Base-by-base conservation (phyloP, 331 rosid genomes). In the Malus hybrid region DNA sequence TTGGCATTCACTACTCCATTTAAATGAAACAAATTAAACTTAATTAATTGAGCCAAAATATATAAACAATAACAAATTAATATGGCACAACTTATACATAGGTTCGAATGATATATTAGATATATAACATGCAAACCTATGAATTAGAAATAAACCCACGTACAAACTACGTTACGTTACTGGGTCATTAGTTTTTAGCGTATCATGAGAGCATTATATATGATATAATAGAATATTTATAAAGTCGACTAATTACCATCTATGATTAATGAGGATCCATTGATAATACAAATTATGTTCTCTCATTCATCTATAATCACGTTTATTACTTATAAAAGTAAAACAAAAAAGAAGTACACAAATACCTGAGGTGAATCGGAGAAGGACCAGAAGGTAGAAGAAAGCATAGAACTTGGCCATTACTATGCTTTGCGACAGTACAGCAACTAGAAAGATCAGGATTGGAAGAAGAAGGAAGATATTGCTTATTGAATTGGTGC, bases 351-450 rank as follows among this genome's bases (percentile, higher is more conserved):
- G 22, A 18, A 33, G 24, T 33, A 32, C 12, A 9, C 28, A 27
- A 31, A 36, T 36, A 76, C 85, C 81, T 76, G 71, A 19, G 39
- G 48, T 24, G 78, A 56, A 24, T 32, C 13, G 12, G 27, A 76
- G 31, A 13, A 81, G 70, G 54, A 67, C 70, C 3, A 76, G 52
- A 73, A 73, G 56, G 16, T 31, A 71, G n/a, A 46, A 67, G 36
- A 71, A 72, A 57, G 48, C 59, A 12, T 42, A 20, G 10, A 67
- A 27, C 13, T 57, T 70, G 60, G 70, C 66, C 80, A 80, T 80
- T 6, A 12, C 59, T 1, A 22, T 15, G 20, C 22, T 67, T 24
- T 27, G 32, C 7, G 5, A n/a, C 2, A 28, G 19, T 22, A 20
- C 24, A 19, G 63, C 24, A 9, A 57, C 10, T 10, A 20, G 63